Evolutionary conservation across 305 asterid species (phyloP), one percentile per base, ranked within the genome.

Genomic region (Fraxinus ornus): DNA sequence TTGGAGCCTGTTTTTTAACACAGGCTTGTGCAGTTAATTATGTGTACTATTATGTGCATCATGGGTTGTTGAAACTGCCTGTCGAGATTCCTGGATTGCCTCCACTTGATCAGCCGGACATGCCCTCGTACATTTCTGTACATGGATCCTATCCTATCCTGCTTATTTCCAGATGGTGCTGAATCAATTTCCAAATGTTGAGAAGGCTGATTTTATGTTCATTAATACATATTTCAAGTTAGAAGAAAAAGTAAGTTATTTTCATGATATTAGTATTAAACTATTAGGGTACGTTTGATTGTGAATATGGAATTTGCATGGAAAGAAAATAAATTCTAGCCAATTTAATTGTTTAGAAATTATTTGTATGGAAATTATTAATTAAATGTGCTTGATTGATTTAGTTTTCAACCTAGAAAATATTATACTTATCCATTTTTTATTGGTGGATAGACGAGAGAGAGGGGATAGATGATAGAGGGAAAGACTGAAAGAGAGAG

Each of bases 81-180:
- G 89, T 91, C 44, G 84, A 84, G 35, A 84, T 94, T 12, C 92
- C 93, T 15, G 96, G 96, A 68, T 85, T 94, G 84, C 94, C 94
- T 19, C 84, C 85, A n/a, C 90, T 94, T 6, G 89, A 91, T 26
- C 77, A 88, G 62, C 79, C 76, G 33, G 98, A 94, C 75, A 79
- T 89, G 90, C 97, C 97, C 10, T 91, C 96, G 3, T 93, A 91
- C 76, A 84, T 94, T n/a, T 86, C 87, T 32, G 85, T 81, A 28
- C 88, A 86, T 19, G 97, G 97, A 0, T 86, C 94, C 3, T 91
- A 92, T 86, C 98, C 96, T 4, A n/a, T n/a, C n/a, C n/a, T n/a
- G 92, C 94, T 70, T 94, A 92, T 80, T 94, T 92, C 72, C 84
- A 87, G 85, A 0, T 92, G 88, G 89, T 90, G 79, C 71, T 88